Base-by-base conservation (phyloP, 1,284 basidiomycete genomes). In the Ganoderma sp. region DNA sequence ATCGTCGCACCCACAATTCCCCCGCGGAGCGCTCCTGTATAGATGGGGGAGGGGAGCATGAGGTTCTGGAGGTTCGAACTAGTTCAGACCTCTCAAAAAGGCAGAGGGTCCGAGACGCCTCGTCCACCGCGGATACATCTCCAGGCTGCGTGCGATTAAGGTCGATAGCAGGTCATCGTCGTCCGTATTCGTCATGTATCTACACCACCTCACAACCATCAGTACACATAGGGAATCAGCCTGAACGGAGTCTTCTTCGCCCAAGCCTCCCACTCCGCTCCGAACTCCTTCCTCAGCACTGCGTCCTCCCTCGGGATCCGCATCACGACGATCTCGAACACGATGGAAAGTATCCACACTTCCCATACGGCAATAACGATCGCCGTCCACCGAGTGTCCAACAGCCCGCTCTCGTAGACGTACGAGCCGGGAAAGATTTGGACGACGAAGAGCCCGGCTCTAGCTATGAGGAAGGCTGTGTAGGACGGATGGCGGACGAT, bases 401-500 rank as follows among this genome's bases (percentile, higher is more conserved):
- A 43, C 14, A 70, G 43, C 22, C 64, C 64, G 45, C 63, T 64
- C 64, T 69, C 65, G 19, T 12, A 50, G 10, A 63, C 28, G 34
- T 66, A 61, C 50, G 61, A 61, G 3, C 69, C 66, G 2, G 69
- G 69, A 15, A 48, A 14, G 48, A 67, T 50, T 45, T 66, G 61
- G 17, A 56, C 56, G 48, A 52, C 4, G 22, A 25, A 52, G 48
- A 52, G 48, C 22, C 48, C 48, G 10, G 48, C 48, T 28, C 48
- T 22, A 12, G 48, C 48, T 12, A 52, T 10, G 48, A 52, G 22
- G 48, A 52, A 52, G 4, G 48, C 48, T 22, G 48, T 52, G 22
- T 52, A 52, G 48, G 48, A 52, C 22, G 48, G 48, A 3, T 52
- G 48, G 22, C 48, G 48, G 22, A 52, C 48, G 10, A 52, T 22